phyloP scores from a whole-genome alignment of 768 basidiomycete species.

The Phaeolepiota aurea region DNA sequence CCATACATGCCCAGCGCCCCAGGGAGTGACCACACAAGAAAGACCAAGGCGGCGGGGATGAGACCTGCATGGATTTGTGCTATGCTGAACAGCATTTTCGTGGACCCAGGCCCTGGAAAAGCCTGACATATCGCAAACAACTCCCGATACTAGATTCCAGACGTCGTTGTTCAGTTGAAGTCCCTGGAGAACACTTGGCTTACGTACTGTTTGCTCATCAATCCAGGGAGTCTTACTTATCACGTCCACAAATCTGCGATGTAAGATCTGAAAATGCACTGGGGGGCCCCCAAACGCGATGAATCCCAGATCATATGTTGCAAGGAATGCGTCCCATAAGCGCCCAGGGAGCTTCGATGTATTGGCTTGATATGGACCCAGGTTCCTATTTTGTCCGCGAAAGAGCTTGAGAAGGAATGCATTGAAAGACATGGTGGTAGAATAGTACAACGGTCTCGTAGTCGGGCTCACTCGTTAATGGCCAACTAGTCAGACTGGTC shows the following conservation, averaged over 20 bases:
- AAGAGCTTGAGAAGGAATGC: too few relatives aligned
- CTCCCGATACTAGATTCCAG: slow-evolving; percentile 30
- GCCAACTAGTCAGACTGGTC: neutral
- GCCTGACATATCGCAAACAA: slow-evolving; percentile 39
- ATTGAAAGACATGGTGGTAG: too few relatives aligned
- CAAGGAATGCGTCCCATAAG: slow-evolving; percentile 20
- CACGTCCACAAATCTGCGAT: slow-evolving; percentile 27
- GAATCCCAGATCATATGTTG: slow-evolving; percentile 31
- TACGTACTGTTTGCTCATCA: slow-evolving; percentile 30
- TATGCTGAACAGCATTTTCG: slow-evolving; percentile 41
- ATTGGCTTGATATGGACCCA: slow-evolving; percentile 8
- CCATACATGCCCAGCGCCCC: slow-evolving; percentile 39
- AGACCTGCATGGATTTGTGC: slow-evolving; percentile 33
- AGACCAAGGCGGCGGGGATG: slow-evolving; percentile 30
- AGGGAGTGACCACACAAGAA: slow-evolving; percentile 38
- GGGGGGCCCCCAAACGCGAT: slow-evolving; percentile 41
- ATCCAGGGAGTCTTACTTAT: slow-evolving; percentile 26
- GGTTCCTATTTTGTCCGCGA: neutral
- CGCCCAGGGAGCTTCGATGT: slow-evolving; percentile 13
- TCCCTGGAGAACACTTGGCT: too few relatives aligned
- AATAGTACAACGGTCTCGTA: neutral
- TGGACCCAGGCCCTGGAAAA: slow-evolving; percentile 39
- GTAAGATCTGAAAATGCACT: slow-evolving; percentile 39
- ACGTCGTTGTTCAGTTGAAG: slow-evolving; percentile 1
- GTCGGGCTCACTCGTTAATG: neutral